Evolutionary conservation across 768 basidiomycete species (phyloP), one percentile per base, ranked within the genome.

Genomic region (Boletus pseudo-olivaceus): DNA sequence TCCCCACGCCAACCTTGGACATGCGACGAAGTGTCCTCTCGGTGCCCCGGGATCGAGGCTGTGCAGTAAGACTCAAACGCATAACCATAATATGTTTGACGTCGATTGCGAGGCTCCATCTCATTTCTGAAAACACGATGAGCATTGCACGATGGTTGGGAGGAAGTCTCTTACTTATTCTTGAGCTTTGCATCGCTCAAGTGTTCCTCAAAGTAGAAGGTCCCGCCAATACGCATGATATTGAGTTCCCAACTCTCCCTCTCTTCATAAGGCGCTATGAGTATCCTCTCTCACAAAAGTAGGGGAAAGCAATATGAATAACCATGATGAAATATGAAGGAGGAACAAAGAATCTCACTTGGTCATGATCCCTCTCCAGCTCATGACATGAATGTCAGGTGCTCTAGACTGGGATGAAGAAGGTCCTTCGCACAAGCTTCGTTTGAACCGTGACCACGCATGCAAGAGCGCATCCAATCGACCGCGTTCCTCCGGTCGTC

Each of bases 1-100:
- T 89, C 85, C 1, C 86, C 85, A 49, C 89, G 81, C 88, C 87
- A 92, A 2, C 85, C 87, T 23, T 20, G 51, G 8, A 19, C 74
- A 32, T 68, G 68, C 14, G 70, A 67, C 14, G 68, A 57, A 17
- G 44, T 51, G 41, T 40, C 40, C 19, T 62, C 60, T 34, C 62
- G 56, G 55, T 39, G 54, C 1, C 66, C 64, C 8, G 69, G 69
- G 26, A 57, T 49, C 29, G 75, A 65, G 3, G 72, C 70, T 14
- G 93, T 94, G 69, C 89, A 92, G 62, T 86, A 95, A 15, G 90
- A 88, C 67, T 95, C 93, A 60, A 95, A 95, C 0, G 91, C 81
- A 68, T 94, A 94, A 17, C 91, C 93, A 67, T 86, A 90, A 68
- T 95, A 95, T 9, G 79, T 78, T 64, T 85, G 82, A 26, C 78